A percentile compares a stretch with the other conserved stretches of the same genome.
phyloP scores from a whole-genome alignment of 2,329 filamentous ascomycete genomes.

The Dothidotthia symphoricarpi region DNA sequence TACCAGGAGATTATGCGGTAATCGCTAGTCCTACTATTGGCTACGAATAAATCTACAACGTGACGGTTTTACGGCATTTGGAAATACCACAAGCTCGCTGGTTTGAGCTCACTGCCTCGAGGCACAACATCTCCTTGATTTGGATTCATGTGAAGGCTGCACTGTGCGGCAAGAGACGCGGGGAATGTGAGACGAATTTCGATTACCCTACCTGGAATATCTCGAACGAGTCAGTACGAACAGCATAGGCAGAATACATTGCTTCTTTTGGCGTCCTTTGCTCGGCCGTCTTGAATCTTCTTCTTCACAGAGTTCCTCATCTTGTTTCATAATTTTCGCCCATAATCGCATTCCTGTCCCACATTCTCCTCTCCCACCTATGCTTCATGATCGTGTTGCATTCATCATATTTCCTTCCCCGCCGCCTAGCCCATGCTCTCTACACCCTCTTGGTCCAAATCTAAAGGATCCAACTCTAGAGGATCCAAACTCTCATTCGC shows the following conservation, averaged over 20 bases:
- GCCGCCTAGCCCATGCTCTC: too few relatives aligned
- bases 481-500: too few relatives aligned
- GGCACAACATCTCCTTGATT: constrained; percentile 13
- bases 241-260: constrained; percentile 11
- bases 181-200: constrained; percentile 2
- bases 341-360: too few relatives aligned
- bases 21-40: constrained; percentile 18
- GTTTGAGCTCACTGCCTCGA: constrained; percentile 23
- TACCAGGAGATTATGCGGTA: constrained; percentile 93
- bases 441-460: too few relatives aligned
- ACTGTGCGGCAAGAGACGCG: constrained; percentile 1
- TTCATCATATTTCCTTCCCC: too few relatives aligned
- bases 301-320: too few relatives aligned
- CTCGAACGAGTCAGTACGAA: constrained; percentile 10
- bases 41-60: constrained; percentile 23
- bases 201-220: constrained; percentile 7
- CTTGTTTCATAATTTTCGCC: too few relatives aligned
- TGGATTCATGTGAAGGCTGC: constrained; percentile 11
- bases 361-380: too few relatives aligned
- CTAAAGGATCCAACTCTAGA: too few relatives aligned
- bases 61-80: constrained; percentile 18
- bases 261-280: constrained; percentile 6
- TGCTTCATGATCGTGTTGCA: too few relatives aligned
- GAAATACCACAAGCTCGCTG: constrained; percentile 21
- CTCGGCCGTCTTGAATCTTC: background rate